Conservation (phyloP, 306 rosid species). For the Comarum palustre region DNA sequence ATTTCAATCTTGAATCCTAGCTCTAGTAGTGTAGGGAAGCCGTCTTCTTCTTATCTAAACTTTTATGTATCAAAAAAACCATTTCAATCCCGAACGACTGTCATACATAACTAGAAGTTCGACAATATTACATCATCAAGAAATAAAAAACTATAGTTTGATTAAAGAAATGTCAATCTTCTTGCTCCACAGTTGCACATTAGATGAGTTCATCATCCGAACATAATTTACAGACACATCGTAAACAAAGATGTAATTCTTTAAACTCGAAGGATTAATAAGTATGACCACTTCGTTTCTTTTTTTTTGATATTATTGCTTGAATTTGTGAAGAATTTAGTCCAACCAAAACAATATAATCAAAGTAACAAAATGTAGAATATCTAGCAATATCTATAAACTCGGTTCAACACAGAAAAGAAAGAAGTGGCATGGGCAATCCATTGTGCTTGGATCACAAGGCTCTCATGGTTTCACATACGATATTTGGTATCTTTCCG, state of each 20-base stretch:
- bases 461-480: slow-evolving; percentile 8
- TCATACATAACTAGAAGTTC: not conserved
- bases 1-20: not conserved
- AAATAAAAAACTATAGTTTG: not conserved
- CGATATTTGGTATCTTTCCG: slow-evolving; percentile 7
- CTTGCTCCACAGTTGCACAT: not conserved
- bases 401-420: not conserved
- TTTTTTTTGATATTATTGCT: not conserved
- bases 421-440: not conserved
- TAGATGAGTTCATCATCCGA: not conserved
- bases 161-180: not conserved
- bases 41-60: too few relatives aligned
- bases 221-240: too few relatives aligned
- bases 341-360: not conserved
- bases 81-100: not conserved
- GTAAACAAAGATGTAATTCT: not conserved
- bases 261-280: not conserved
- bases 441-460: slow-evolving; percentile 15
- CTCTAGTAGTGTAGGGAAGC: too few relatives aligned
- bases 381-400: not conserved
- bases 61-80: too few relatives aligned
- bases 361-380: not conserved
- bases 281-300: too few relatives aligned
- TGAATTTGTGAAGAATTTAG: not conserved
- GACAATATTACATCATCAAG: not conserved